Conservation (phyloP, 352 stramenopile species). For the Pythium dissimile region DNA sequence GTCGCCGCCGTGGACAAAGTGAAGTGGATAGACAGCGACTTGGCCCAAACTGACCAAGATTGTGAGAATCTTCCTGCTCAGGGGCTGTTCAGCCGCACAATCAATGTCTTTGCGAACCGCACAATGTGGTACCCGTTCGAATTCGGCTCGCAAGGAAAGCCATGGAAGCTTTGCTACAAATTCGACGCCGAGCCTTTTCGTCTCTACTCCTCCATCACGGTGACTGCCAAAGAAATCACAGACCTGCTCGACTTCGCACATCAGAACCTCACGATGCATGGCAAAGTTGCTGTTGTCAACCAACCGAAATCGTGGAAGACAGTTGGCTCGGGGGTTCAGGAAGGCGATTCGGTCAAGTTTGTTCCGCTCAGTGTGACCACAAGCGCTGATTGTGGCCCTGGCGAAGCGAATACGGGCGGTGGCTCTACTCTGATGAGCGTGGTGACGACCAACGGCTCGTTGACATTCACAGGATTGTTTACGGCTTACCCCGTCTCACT, state of each 20-base stretch:
- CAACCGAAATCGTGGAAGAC: constrained; percentile 47
- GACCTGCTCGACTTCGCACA: constrained; percentile 38
- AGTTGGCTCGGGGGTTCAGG: constrained; percentile 41
- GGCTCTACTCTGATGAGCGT: constrained; percentile 41
- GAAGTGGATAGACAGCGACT: constrained; percentile 43
- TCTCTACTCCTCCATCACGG: constrained; percentile 34
- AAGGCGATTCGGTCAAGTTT: constrained; percentile 51
- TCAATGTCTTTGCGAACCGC: constrained; percentile 36
- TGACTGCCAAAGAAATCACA: constrained; percentile 55
- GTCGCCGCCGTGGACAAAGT: constrained; percentile 41
- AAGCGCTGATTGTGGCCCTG: constrained; percentile 45
- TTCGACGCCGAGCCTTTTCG: constrained; percentile 53
- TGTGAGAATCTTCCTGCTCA: constrained; percentile 35
- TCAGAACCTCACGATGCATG: constrained; percentile 22
- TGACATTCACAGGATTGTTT: constrained; percentile 40
- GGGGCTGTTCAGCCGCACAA: constrained; percentile 30
- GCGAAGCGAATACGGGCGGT: constrained; percentile 31
- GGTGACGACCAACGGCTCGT: neutral
- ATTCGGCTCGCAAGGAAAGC: constrained; percentile 34
- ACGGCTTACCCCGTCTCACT: constrained; percentile 31
- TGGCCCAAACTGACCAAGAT: constrained; percentile 20
- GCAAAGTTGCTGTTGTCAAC: constrained; percentile 39
- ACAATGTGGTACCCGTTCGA: constrained; percentile 60
- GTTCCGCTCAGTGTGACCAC: constrained; percentile 39
- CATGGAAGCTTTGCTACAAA: constrained; percentile 64